Percentiles rank a stretch among this genome's conserved stretches.
These are phyloP conservation scores for Ascochyta fabae DNA, from an alignment of 2,329 filamentous ascomycete species.

Conservation along the genomic window DNA sequence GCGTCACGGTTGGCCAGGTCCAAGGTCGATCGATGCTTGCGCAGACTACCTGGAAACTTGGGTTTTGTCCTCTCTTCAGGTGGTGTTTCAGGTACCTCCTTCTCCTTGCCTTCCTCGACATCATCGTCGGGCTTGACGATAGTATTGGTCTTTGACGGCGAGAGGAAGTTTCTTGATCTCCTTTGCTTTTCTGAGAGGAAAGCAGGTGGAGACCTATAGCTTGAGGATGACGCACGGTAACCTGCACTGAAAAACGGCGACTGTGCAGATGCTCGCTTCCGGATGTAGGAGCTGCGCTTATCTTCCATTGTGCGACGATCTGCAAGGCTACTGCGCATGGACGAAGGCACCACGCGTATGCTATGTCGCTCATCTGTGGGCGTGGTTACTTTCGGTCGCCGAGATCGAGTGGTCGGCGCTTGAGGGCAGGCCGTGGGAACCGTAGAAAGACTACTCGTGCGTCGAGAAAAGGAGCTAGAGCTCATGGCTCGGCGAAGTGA, in stretches of 20 bases:
- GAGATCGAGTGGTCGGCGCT: slow-evolving; percentile 30
- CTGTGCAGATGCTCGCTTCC: slow-evolving; percentile 49
- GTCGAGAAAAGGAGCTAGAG: slow-evolving; percentile 45
- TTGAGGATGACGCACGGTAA: slow-evolving; percentile 41
- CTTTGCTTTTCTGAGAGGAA: slow-evolving; percentile 22
- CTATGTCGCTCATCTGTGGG: slow-evolving; percentile 47
- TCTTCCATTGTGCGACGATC: slow-evolving; percentile 50
- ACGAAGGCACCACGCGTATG: slow-evolving; percentile 49
- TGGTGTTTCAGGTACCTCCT: slow-evolving; percentile 20
- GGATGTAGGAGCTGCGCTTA: slow-evolving; percentile 52
- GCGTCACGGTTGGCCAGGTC: slow-evolving; percentile 20
- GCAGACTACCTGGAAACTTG: slow-evolving; percentile 33
- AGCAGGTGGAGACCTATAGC: slow-evolving; percentile 33
- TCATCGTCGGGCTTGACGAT: slow-evolving; percentile 28
- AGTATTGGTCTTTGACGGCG: slow-evolving; percentile 19
- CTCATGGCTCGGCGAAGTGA: slow-evolving; percentile 41
- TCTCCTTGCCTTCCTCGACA: slow-evolving; percentile 21
- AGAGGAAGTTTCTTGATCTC: slow-evolving; percentile 12
- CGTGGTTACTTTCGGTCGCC: slow-evolving; percentile 35
- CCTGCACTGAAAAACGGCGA: slow-evolving; percentile 51
- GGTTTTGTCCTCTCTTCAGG: slow-evolving; percentile 15
- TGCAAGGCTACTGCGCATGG: slow-evolving; percentile 40
- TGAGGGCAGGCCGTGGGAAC: slow-evolving; percentile 49
- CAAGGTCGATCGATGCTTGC: slow-evolving; percentile 27
- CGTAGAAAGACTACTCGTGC: slow-evolving; percentile 51